Percentiles rank a stretch among this genome's conserved stretches.
phyloP scores from a whole-genome alignment of 2,329 filamentous ascomycete genomes.

The Aspergillus tubingensis region DNA sequence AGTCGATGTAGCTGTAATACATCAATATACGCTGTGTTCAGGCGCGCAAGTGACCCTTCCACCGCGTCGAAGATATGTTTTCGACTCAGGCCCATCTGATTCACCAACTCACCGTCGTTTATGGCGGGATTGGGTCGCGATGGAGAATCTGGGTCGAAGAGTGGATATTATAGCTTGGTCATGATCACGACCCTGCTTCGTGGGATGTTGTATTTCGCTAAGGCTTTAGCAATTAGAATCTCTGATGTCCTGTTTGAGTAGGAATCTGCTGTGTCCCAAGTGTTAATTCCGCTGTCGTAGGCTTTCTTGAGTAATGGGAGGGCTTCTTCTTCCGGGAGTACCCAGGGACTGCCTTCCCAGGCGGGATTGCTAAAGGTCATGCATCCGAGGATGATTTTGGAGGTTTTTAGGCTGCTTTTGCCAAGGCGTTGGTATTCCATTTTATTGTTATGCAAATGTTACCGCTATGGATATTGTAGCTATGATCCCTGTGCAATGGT shows the following conservation, averaged over 20 bases:
- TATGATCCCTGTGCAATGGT: too few relatives aligned
- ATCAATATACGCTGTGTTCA: slow-evolving; percentile 63
- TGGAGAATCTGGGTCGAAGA: slow-evolving; percentile 17
- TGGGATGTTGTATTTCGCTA: slow-evolving; percentile 21
- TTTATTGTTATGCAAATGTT: neutral
- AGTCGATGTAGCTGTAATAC: slow-evolving; percentile 64
- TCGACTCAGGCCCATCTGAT: slow-evolving; percentile 38
- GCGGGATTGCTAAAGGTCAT: slow-evolving; percentile 46
- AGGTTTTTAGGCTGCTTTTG: slow-evolving; percentile 54
- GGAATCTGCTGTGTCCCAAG: slow-evolving; percentile 30
- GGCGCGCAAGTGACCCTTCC: slow-evolving; percentile 41
- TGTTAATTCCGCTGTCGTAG: slow-evolving; percentile 32
- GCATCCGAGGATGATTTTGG: slow-evolving; percentile 55
- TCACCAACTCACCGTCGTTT: slow-evolving; percentile 32
- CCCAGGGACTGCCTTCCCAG: slow-evolving; percentile 28
- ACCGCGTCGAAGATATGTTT: slow-evolving; percentile 46
- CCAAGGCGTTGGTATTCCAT: slow-evolving; percentile 43
- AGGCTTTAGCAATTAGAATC: slow-evolving; percentile 63
- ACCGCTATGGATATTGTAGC: too few relatives aligned
- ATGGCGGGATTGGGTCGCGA: slow-evolving; percentile 15
- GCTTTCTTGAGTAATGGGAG: slow-evolving; percentile 28
- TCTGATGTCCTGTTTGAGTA: slow-evolving; percentile 61
- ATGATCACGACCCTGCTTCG: slow-evolving; percentile 26
- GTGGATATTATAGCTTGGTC: slow-evolving; percentile 24
- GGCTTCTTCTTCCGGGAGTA: slow-evolving; percentile 24